These are phyloP conservation scores for Mycothermus thermophilus DNA, from an alignment of 495 filamentous ascomycete genomes.

Conservation along the genomic window DNA sequence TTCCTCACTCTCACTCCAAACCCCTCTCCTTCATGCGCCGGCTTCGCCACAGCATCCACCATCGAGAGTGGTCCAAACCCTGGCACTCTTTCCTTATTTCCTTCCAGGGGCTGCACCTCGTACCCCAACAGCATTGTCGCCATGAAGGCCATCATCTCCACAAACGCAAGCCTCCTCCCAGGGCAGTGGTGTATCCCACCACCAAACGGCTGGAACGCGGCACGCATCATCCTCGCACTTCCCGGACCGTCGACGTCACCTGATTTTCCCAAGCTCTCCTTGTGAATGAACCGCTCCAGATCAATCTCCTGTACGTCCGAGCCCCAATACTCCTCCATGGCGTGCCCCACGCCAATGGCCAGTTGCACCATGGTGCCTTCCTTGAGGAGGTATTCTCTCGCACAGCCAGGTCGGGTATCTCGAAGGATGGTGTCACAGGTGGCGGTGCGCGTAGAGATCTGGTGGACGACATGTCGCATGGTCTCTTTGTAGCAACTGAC, in stretches of 20 bases:
- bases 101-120: slow-evolving; percentile 4
- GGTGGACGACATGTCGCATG: slow-evolving; percentile 3
- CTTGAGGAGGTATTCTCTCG: slow-evolving; percentile 7
- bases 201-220: slow-evolving; percentile 8
- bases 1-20: slow-evolving; percentile 3
- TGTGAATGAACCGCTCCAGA: slow-evolving; percentile 5
- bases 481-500: slow-evolving; percentile 9
- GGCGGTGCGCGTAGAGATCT: slow-evolving; percentile 6
- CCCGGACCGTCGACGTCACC: slow-evolving; percentile 1
- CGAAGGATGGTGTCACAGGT: slow-evolving; percentile 6
- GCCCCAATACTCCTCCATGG: slow-evolving; percentile 6
- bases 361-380: slow-evolving; percentile 4
- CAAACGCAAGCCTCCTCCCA: slow-evolving; percentile 7
- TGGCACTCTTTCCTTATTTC: slow-evolving; percentile 3
- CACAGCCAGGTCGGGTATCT: too few species aligned
- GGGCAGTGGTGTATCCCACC: slow-evolving; percentile 10
- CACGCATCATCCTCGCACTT: slow-evolving; percentile 2
- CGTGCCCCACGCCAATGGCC: slow-evolving; percentile 1
- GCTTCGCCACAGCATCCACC: slow-evolving; percentile 11
- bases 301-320: slow-evolving; percentile 4
- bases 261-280: too few species aligned
- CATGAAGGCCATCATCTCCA: slow-evolving; percentile 11
- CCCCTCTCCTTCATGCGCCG: slow-evolving; percentile 2
- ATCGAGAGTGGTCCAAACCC: slow-evolving; percentile 1
- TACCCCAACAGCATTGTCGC: slow-evolving; percentile 6